These are phyloP conservation scores for Podosphaera xanthii DNA, from an alignment of 2,329 filamentous ascomycete genomes.

Conservation along the genomic window DNA sequence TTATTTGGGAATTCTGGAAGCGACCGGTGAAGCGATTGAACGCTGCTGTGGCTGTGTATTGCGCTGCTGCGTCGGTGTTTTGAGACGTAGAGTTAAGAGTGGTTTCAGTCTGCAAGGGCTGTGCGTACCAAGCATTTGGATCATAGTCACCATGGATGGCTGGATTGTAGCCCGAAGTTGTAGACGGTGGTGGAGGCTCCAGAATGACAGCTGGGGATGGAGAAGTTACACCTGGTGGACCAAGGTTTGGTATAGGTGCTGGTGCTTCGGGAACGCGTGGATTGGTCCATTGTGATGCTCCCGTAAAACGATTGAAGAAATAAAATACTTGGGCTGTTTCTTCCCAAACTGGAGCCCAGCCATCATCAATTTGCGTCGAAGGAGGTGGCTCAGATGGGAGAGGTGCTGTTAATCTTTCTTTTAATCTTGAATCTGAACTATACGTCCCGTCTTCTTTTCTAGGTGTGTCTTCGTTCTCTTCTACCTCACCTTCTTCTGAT, in stretches of 20 bases:
- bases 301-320: conserved; percentile 66
- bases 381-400: conserved; percentile 28
- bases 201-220: conserved; percentile 11
- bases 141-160: conserved; percentile 94
- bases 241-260: conserved; percentile 6
- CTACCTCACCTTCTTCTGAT: not conserved
- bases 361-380: conserved; percentile 36
- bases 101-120: conserved; percentile 24
- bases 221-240: conserved; percentile 14
- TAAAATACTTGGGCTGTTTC: conserved; percentile 44
- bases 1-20: conserved; percentile 47
- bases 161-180: conserved; percentile 58
- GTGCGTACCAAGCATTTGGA: conserved; percentile 81
- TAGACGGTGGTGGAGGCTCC: conserved; percentile 12
- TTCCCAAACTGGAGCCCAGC: conserved; percentile 70
- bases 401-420: conserved; percentile 7
- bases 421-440: not conserved
- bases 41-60: conserved; percentile 45
- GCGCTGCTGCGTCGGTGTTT: conserved; percentile 20
- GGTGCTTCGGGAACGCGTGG: conserved; percentile 39
- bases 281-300: conserved; percentile 63
- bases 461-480: not conserved
- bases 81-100: conserved; percentile 8
- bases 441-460: not conserved
- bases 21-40: conserved; percentile 84